Evolutionary conservation across 306 rosid species (phyloP), one percentile per base, ranked within the genome.

Genomic region (Cucurbita ficifolia): DNA sequence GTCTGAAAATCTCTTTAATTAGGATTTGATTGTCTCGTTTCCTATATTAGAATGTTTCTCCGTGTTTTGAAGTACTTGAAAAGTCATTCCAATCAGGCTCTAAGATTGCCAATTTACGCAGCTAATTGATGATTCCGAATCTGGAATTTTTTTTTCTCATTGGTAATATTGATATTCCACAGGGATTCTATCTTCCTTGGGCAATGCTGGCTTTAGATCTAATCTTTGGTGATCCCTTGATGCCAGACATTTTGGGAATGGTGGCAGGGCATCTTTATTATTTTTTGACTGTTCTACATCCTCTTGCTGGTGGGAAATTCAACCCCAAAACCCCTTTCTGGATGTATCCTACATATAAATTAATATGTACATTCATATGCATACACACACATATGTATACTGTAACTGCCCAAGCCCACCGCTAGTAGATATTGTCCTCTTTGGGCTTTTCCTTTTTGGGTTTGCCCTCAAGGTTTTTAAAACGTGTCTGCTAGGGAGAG

Each of bases 141-240:
- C 40, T 45, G 8, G 73, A 19, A 6, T 6, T 14, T 67, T 0
- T 1, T 33, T 42, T 29, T 51, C 55, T 71, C 12, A 63, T 70
- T 46, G 0, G 22, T 29, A 55, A 21, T 59, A 29, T 54, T 10
- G 10, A 40, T 73, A 55, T 35, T 24, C 0, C 33, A 55, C 71
- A 90, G 90, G 95, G 95, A 0, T 90, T 86, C 77, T 90, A 90
- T 74, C 92, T 88, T 75, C 95, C 95, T 16, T 90, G 90, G 86
- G 89, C 81, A 63, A 19, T 88, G 85, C 65, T 90, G 67, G 82
- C 57, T 21, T 24, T 87, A 6, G 87, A 84, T 75, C 78, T 90
- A 70, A 54, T 88, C 38, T 76, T 90, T 60, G 95, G 90, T n/a
- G 2, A 49, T 14, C 72, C 83, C 4, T 18, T 87, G 72, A 87